Evolutionary conservation across 225 moss, liverwort and hornwort species (phyloP).

Genomic region (Anthoceros angustus): DNA sequence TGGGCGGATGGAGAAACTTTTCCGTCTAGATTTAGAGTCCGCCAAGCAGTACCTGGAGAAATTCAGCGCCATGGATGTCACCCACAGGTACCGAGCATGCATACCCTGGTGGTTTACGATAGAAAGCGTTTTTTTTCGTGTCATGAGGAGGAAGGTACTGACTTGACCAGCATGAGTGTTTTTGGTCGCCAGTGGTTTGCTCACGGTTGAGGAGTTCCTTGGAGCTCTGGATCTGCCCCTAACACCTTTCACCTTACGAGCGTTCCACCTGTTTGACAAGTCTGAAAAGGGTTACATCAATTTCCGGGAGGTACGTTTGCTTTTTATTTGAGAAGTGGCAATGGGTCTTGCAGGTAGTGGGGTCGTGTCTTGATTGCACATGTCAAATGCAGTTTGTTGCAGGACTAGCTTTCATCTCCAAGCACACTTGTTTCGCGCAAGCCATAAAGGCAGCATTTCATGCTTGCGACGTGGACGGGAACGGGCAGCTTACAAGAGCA

Average conservation of each 20-base stretch:
- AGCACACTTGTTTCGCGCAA: conserved; percentile 34
- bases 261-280: conserved; percentile 44
- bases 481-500: conserved; percentile 30
- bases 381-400: conserved; percentile 32
- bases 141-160: neutral
- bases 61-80: conserved; percentile 30
- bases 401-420: conserved; percentile 46
- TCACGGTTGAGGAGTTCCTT: conserved; percentile 31
- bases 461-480: conserved; percentile 39
- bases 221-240: conserved; percentile 31
- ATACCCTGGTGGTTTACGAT: neutral
- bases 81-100: conserved; percentile 25
- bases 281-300: conserved; percentile 33
- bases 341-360: neutral
- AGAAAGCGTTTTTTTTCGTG: neutral
- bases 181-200: conserved; percentile 21
- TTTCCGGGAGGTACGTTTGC: conserved; percentile 39
- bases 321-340: neutral
- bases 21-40: conserved; percentile 26
- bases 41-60: conserved; percentile 36
- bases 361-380: neutral
- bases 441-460: conserved; percentile 42
- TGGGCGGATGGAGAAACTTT: conserved; percentile 41
- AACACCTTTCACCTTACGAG: conserved; percentile 30
- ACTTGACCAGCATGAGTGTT: neutral